Evolutionary conservation across 306 rosid genomes (phyloP).

Genomic region (Vachellia collinsii): DNA sequence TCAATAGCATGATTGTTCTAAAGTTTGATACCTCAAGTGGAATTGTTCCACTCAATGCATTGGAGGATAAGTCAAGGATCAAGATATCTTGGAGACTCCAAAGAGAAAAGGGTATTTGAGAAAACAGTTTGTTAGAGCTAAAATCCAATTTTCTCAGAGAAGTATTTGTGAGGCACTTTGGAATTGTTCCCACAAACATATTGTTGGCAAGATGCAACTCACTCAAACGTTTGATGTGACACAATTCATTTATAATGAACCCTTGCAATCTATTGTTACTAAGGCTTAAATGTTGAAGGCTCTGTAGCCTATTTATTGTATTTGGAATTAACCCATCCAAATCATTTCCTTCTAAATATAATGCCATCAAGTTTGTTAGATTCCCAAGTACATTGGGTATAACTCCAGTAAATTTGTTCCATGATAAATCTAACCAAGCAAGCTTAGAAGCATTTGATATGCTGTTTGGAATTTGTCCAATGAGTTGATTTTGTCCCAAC

Average conservation of each 20-base stretch:
- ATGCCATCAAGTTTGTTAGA: not conserved
- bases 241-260: not conserved
- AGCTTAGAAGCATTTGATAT: not conserved
- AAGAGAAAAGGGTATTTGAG: not conserved
- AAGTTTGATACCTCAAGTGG: not conserved
- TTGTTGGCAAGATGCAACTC: not conserved
- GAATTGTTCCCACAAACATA: not conserved
- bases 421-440: not conserved
- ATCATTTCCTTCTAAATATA: not conserved
- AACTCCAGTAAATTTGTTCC: not conserved
- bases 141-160: not conserved
- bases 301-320: not conserved
- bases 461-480: not conserved
- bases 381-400: not conserved
- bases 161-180: not conserved
- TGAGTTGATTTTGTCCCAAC: not conserved
- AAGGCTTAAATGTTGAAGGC: not conserved
- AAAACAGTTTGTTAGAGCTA: not conserved
- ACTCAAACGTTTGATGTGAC: not conserved
- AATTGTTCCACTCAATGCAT: not conserved
- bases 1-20: not conserved
- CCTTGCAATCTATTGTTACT: not conserved
- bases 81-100: not conserved
- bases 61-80: not conserved
- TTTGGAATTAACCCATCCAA: slow-evolving; percentile 1